phyloP scores from a whole-genome alignment of 2,329 filamentous ascomycete genomes.

The Epichloe uncinata region DNA sequence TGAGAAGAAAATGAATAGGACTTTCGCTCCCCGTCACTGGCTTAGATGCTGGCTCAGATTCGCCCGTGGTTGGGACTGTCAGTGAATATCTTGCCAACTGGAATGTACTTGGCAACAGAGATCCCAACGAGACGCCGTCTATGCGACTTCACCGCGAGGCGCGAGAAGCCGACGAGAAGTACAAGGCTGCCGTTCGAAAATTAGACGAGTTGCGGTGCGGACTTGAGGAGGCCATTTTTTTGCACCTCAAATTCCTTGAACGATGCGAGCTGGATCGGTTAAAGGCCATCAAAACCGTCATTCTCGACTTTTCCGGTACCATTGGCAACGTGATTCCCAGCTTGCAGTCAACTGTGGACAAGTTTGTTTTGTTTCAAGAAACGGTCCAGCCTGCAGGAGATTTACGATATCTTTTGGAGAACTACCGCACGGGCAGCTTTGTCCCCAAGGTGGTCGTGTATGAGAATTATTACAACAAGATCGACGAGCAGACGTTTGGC shows the following conservation, averaged over 20 bases:
- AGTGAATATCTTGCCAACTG: slow-evolving; percentile 84
- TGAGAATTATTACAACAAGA: slow-evolving; percentile 98
- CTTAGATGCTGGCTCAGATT: slow-evolving; percentile 42
- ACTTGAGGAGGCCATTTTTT: slow-evolving; percentile 87
- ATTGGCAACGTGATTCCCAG: slow-evolving; percentile 97
- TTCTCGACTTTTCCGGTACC: slow-evolving; percentile 92
- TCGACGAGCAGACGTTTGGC: slow-evolving; percentile 95
- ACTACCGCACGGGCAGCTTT: slow-evolving; percentile 90
- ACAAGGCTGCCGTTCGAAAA: slow-evolving; percentile 74
- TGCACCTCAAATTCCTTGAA: slow-evolving; percentile 91
- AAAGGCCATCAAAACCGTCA: slow-evolving; percentile 95
- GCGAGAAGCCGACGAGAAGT: slow-evolving; percentile 80
- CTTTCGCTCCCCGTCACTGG: slow-evolving; percentile 55
- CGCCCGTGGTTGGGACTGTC: slow-evolving; percentile 68
- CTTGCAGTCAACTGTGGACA: slow-evolving; percentile 88
- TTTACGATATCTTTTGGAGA: slow-evolving; percentile 86
- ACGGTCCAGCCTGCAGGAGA: slow-evolving; percentile 91
- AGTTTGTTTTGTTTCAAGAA: slow-evolving; percentile 98
- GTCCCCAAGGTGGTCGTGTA: slow-evolving; percentile 83
- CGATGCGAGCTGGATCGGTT: slow-evolving; percentile 91
- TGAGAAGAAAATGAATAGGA: slow-evolving; percentile 73
- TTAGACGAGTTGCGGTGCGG: slow-evolving; percentile 85
- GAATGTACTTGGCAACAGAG: slow-evolving; percentile 71
- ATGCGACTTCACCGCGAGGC: slow-evolving; percentile 83
- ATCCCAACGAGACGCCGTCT: slow-evolving; percentile 85